phyloP scores from a whole-genome alignment of 225 moss, liverwort and hornwort species.

The Antitrichia curtipendula region DNA sequence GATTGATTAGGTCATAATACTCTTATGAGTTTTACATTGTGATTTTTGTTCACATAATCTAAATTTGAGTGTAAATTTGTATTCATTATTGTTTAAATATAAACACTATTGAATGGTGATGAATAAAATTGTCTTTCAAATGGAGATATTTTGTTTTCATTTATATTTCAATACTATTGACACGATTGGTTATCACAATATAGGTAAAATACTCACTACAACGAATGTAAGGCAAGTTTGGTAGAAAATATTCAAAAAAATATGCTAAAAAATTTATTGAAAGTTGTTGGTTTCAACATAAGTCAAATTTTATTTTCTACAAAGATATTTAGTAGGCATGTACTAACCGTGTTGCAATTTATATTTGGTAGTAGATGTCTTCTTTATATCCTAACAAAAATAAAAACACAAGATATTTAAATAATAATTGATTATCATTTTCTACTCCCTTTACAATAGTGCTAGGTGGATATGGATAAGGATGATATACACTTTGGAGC shows the following conservation, averaged over 20 bases:
- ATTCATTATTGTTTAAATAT: not conserved
- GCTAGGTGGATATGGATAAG: no score
- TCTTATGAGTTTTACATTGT: fast-evolving
- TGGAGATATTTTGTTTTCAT: not conserved
- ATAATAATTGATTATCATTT: not conserved
- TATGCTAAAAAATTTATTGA: not conserved
- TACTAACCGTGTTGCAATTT: fast-evolving
- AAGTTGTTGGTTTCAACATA: fast-evolving
- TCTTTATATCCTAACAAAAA: not conserved
- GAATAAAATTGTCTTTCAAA: not conserved
- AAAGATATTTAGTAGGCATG: not conserved
- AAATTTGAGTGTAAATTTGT: no score
- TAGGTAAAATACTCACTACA: not conserved
- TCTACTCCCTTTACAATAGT: fast-evolving
- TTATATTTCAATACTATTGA: no score
- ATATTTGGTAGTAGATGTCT: not conserved
- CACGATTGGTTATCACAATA: fast-evolving
- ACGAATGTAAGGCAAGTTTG: fast-evolving
- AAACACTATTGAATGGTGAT: not conserved
- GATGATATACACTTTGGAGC: not conserved
- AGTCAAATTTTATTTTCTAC: not conserved
- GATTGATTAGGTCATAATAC: not conserved
- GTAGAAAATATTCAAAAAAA: fast-evolving
- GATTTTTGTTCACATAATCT: fast-evolving
- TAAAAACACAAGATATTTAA: not conserved